Evolutionary conservation across 345 rosid species (phyloP), one percentile per base, ranked within the genome.

Genomic region (Populus simonii): DNA sequence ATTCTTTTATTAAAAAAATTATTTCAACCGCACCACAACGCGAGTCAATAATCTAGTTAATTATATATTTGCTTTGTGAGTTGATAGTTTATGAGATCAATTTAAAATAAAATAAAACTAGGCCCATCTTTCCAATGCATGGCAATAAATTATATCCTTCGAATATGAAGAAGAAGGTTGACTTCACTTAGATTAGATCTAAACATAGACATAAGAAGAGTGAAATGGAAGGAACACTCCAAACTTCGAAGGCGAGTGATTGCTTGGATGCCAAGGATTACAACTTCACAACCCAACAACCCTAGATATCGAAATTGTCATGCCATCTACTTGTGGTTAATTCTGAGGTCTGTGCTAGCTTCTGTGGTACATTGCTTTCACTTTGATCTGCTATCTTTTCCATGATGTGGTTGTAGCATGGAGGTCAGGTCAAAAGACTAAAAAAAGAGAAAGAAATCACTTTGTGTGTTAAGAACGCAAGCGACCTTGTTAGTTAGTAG

Each of bases 271-370:
- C 63, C 29, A 59, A 59, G 63, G 16, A 59, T 59, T 10, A n/a
- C n/a, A 57, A 25, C 29, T 57, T 59, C 15, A n/a, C 63, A 55
- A 59, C 27, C 11, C 27, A 59, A 1, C 6, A 59, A 59, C 11
- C 63, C 63, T 59, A 11, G 15, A 10, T n/a, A 59, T 20, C 4
- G 8, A 20, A 75, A 96, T 92, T 73, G 96, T 87, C 86, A 96
- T 92, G 97, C 93, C 98, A 75, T 92, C 98, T 22, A 86, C 94
- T 11, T 92, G 98, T 68, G 97, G 92, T 71, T 63, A 96, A 85
- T 80, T 96, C 99, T 77, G 96, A 96, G 99, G 99, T 96, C 73
- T 47, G 93, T 71, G 62, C 15, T 3, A 3, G 3, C 1, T 70
- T 39, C 47, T 77, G 55, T 62, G 41, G 22, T 8, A 16, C 45